A percentile compares a stretch with the other conserved stretches of the same genome.
Evolutionary conservation across 768 basidiomycete species (phyloP).

Genomic region (Mycena latifolia): DNA sequence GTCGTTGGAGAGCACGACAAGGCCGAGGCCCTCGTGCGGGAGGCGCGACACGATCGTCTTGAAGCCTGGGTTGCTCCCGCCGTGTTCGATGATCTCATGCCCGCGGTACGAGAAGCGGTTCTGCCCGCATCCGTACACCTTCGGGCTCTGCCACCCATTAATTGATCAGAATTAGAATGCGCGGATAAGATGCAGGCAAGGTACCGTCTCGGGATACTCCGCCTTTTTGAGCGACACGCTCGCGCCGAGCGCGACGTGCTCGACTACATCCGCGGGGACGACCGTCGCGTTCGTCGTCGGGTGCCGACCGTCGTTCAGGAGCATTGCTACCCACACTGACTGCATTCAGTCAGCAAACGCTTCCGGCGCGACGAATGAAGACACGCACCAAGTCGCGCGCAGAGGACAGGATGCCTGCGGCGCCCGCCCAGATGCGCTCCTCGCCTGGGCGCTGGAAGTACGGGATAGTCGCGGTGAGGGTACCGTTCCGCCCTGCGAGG

Average conservation of each 20-base stretch:
- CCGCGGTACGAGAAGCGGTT: constrained; percentile 55
- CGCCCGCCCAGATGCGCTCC: constrained; percentile 55
- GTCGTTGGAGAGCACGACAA: constrained; percentile 57
- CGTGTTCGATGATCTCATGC: constrained; percentile 60
- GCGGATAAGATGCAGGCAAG: too few relatives aligned
- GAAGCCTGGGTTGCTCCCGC: constrained; percentile 55
- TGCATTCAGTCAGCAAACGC: background rate
- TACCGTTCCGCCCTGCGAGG: constrained; percentile 46
- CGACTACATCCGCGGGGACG: constrained; percentile 50
- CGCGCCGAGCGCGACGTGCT: constrained; percentile 51
- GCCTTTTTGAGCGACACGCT: constrained; percentile 50
- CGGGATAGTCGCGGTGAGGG: constrained; percentile 49
- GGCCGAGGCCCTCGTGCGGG: constrained; percentile 49
- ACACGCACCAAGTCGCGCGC: constrained; percentile 55
- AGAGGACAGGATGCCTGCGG: constrained; percentile 55
- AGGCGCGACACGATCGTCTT: constrained; percentile 37
- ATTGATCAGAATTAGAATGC: too few relatives aligned
- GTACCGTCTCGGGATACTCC: constrained; percentile 51
- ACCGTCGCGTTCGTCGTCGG: constrained; percentile 52
- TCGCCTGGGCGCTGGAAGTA: constrained; percentile 56
- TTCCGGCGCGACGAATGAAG: too few relatives aligned
- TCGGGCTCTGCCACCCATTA: constrained; percentile 45
- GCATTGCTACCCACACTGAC: constrained; percentile 54
- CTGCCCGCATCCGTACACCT: constrained; percentile 56
- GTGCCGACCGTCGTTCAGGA: constrained; percentile 53